Evolutionary conservation across 371 early-diverging fungal species (phyloP).

Genomic region (Mortierella sp.): DNA sequence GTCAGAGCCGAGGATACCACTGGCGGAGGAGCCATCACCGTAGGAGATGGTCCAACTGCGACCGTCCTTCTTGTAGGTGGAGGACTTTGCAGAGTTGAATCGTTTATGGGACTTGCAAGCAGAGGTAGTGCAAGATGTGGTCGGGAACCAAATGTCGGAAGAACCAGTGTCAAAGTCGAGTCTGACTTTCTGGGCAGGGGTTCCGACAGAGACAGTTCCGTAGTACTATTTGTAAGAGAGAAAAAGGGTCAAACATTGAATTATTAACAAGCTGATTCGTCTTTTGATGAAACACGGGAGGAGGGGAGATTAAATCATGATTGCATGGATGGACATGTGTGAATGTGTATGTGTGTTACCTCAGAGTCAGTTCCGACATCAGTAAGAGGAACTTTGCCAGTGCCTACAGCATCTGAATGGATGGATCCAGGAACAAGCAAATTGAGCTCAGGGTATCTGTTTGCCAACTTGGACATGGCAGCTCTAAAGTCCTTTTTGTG

Average conservation of each 20-base stretch:
- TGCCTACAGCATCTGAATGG: neutral
- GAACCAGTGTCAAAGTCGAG: slow-evolving; percentile 33
- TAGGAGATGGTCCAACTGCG: slow-evolving; percentile 57
- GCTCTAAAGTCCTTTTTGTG: neutral
- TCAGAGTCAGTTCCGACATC: slow-evolving; percentile 5
- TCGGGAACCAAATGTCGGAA: slow-evolving; percentile 51
- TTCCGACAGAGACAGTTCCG: neutral
- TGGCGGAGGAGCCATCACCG: slow-evolving; percentile 58
- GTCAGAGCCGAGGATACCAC: slow-evolving; percentile 59
- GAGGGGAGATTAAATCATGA: neutral
- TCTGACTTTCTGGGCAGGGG: neutral
- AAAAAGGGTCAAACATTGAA: neutral
- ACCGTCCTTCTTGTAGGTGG: slow-evolving; percentile 57
- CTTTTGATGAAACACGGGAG: no score
- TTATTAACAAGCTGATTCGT: no score
- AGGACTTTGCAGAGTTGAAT: slow-evolving; percentile 57
- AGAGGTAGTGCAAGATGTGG: slow-evolving; percentile 22
- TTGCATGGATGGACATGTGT: no score
- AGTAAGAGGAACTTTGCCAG: neutral
- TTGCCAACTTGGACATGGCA: slow-evolving; percentile 2
- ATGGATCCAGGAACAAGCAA: neutral
- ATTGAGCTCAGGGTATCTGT: slow-evolving; percentile 6
- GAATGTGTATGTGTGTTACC: neutral
- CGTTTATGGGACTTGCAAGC: slow-evolving; percentile 46
- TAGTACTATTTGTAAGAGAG: slow-evolving; percentile 7